Percentiles rank a stretch among this genome's conserved stretches.
Evolutionary conservation across 1,284 basidiomycete genomes (phyloP).

Genomic region (Leccinum cinnamomeum): DNA sequence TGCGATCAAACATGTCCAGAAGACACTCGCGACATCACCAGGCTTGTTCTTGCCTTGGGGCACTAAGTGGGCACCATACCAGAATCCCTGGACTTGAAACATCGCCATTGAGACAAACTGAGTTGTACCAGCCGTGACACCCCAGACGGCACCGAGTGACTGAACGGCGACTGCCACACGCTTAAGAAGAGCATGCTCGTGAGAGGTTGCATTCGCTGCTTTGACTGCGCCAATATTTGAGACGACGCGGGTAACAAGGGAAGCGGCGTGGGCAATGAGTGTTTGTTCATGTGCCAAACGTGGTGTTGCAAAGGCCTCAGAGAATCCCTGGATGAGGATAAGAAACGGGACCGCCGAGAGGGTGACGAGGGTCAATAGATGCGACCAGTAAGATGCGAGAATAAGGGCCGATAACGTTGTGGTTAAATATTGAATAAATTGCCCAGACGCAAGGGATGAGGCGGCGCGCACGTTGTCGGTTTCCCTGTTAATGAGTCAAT

Average conservation of each 20-base stretch:
- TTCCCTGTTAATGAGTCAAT: constrained; percentile 57
- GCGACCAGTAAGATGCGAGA: constrained; percentile 82
- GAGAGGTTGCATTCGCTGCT: constrained; percentile 83
- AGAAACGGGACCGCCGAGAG: constrained; percentile 88
- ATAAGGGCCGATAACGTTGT: constrained; percentile 41
- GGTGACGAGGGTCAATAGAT: constrained; percentile 87
- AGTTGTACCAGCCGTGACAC: constrained; percentile 61
- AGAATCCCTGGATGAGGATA: constrained; percentile 71
- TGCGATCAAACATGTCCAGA: no score
- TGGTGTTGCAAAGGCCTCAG: constrained; percentile 69
- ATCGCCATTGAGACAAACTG: constrained; percentile 86
- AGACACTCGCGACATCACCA: no score
- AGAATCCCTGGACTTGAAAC: constrained; percentile 43
- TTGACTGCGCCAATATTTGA: constrained; percentile 90
- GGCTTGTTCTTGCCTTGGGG: no score
- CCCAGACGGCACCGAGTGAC: constrained; percentile 74
- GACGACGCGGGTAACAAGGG: constrained; percentile 78
- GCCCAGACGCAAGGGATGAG: constrained; percentile 77
- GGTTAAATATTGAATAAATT: constrained; percentile 67
- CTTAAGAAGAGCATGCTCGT: constrained; percentile 57
- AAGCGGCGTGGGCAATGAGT: constrained; percentile 70
- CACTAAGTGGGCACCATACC: background rate
- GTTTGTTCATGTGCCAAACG: constrained; percentile 68
- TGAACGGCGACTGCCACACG: constrained; percentile 49
- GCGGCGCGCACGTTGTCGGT: constrained; percentile 92